Evolutionary conservation across 2,329 filamentous ascomycete genomes (phyloP).

Genomic region (Cordyceps militaris): DNA sequence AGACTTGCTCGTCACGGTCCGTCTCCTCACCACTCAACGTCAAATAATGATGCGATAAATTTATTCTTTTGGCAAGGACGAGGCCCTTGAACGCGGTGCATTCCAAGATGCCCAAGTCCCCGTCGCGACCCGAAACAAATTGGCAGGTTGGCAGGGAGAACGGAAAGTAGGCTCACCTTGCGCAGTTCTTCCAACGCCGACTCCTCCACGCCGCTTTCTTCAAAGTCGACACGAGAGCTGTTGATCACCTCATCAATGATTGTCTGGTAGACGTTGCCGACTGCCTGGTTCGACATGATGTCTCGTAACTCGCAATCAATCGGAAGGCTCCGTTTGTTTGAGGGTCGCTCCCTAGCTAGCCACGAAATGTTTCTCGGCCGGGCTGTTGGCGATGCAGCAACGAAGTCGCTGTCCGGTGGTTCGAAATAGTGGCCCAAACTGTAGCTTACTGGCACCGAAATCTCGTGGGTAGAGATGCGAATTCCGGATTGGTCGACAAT

Average conservation of each 20-base stretch:
- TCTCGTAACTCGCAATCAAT: not conserved
- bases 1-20: not conserved
- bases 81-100: not conserved
- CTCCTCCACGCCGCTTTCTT: slow-evolving; percentile 90
- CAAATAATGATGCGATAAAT: not conserved
- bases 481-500: not conserved
- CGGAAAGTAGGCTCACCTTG: slow-evolving; percentile 54
- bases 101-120: not conserved
- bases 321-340: too few relatives aligned
- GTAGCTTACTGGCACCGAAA: not conserved
- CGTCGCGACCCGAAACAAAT: not conserved
- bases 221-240: slow-evolving; percentile 88
- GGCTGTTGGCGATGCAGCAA: not conserved
- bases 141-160: not conserved
- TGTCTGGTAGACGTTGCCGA: slow-evolving; percentile 72
- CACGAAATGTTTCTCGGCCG: not conserved
- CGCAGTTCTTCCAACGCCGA: slow-evolving; percentile 79
- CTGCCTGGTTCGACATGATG: slow-evolving; percentile 52
- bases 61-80: not conserved
- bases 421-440: not conserved
- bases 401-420: not conserved
- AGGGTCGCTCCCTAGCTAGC: slow-evolving; percentile 3
- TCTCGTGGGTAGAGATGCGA: not conserved
- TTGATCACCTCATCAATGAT: slow-evolving; percentile 84
- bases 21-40: not conserved